A percentile compares a stretch with the other conserved stretches of the same genome.
Evolutionary conservation across 2,329 filamentous ascomycete genomes (phyloP).

Genomic region (Paraphoma sp.): DNA sequence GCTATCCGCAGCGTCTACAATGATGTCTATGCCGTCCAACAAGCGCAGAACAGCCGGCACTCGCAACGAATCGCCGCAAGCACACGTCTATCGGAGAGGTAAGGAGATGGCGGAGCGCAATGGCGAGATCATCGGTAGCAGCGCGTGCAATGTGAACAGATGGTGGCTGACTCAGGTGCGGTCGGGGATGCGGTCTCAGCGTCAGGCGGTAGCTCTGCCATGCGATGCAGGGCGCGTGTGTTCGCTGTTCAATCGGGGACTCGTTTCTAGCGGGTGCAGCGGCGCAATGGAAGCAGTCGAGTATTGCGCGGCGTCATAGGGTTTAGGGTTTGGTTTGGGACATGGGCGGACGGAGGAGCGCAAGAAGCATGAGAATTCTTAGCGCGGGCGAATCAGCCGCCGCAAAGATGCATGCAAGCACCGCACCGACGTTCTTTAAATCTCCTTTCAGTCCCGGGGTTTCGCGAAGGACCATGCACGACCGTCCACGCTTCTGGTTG

Average conservation of each 20-base stretch:
- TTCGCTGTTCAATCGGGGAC: neutral
- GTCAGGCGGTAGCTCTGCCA: conserved; percentile 33
- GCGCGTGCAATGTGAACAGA: conserved; percentile 10
- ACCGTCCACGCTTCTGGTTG: neutral
- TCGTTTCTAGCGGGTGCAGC: conserved; percentile 16
- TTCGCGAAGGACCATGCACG: neutral
- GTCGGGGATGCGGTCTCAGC: conserved; percentile 18
- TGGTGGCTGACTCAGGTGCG: conserved; percentile 11
- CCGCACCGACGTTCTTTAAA: neutral
- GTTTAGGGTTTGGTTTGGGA: conserved; percentile 12
- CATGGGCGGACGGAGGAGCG: conserved; percentile 23
- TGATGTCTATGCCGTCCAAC: conserved; percentile 4
- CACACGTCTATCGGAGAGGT: conserved; percentile 30
- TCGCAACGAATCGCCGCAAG: conserved; percentile 15
- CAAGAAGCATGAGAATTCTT: conserved; percentile 16
- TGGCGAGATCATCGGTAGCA: conserved; percentile 42
- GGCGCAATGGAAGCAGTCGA: conserved; percentile 18
- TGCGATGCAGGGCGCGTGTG: conserved; percentile 29
- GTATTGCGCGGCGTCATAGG: neutral
- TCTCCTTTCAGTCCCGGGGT: neutral
- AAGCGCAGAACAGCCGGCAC: neutral
- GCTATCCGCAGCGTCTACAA: conserved; percentile 25
- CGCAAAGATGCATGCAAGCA: neutral
- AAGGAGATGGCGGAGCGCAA: conserved; percentile 21
- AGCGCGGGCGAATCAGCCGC: conserved; percentile 16